These are phyloP conservation scores for Chlorella ohadii DNA, from an alignment of 139 green algal genomes.

Conservation along the genomic window DNA sequence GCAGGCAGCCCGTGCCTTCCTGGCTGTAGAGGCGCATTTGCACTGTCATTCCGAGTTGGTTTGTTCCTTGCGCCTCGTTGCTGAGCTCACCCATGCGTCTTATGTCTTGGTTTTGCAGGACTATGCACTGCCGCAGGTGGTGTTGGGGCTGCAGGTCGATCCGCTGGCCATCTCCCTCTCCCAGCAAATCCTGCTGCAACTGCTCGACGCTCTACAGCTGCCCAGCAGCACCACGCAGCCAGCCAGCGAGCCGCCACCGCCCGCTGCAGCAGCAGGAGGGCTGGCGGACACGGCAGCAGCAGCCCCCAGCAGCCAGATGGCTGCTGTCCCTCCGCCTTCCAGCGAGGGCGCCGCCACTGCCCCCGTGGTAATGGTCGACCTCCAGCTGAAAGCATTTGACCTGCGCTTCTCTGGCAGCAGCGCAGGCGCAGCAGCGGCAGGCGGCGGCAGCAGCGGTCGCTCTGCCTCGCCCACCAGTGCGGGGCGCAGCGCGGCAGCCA, in stretches of 20 bases:
- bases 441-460: background rate
- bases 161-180: constrained; percentile 25
- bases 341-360: background rate
- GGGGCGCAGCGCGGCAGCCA: background rate
- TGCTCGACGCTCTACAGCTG: background rate
- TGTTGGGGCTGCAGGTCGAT: background rate
- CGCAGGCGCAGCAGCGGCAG: background rate
- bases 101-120: constrained; percentile 1
- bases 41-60: no score
- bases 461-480: background rate
- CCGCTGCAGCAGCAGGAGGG: background rate
- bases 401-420: background rate
- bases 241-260: background rate
- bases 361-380: background rate
- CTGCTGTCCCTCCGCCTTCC: no score
- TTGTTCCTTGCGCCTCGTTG: no score
- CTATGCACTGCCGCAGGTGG: constrained; percentile 11
- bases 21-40: background rate
- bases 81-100: no score
- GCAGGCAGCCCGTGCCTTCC: no score
- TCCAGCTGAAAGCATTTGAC: constrained; percentile 20
- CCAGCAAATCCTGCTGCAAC: background rate
- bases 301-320: background rate
- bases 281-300: background rate
- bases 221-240: background rate